Base-by-base conservation (phyloP, 306 rosid genomes). In the Fagus sylvatica region DNA sequence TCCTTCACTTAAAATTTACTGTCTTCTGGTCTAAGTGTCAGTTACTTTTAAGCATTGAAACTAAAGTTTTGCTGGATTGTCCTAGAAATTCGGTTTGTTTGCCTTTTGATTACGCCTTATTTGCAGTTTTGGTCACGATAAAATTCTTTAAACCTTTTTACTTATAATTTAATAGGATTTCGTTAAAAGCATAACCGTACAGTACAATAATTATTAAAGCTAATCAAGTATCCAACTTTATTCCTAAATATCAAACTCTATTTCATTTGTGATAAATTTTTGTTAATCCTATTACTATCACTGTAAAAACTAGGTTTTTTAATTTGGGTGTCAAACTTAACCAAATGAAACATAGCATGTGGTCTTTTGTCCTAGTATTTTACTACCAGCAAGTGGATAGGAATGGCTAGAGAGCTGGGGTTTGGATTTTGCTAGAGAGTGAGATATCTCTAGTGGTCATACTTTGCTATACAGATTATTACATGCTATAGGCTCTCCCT, bases 321-420 rank as follows among this genome's bases (percentile, higher is more conserved):
- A 9, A 57, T 57, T 57, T 46, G 8, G 51, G 64, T 57, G 12
- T 34, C 88, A 81, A 76, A 76, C 81, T 81, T 87, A 69, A 81
- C 74, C 88, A 81, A 78, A 43, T 59, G 78, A 78, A 84, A 60
- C 67, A 81, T 72, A 53, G 64, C 68, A 76, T 39, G 76, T 83
- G 85, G 87, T 87, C 81, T 78, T 83, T 77, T 30, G 67, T 79
- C 2, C 34, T 22, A 22, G 66, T 78, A 72, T 55, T 79, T 40
- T 78, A 73, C 77, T 70, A 80, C 74, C 69, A 84, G 86, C 86
- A 81, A 84, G 81, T 87, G 67, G 86, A 69, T 73, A 71, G 69
- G 73, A 28, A 61, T 84, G 84, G 28, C 67, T 41, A 77, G 39
- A 79, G 82, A 74, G 90, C 88, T 80, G 51, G 83, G 84, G 81